Conservation (phyloP, 257 asterid genomes). For the Mitragyna speciosa region DNA sequence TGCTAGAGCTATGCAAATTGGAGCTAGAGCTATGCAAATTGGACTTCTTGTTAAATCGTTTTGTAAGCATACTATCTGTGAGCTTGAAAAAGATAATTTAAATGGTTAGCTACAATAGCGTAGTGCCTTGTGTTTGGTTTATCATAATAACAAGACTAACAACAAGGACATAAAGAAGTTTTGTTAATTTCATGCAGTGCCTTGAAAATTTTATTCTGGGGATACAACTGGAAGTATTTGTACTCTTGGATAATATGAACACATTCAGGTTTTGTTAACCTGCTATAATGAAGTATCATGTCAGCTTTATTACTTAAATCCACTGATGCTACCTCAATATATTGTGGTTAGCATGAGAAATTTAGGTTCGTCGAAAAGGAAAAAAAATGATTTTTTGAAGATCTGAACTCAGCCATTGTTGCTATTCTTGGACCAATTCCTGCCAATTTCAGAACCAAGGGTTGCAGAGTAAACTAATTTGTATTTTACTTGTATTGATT, state of each 20-base stretch:
- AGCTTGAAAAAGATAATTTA: not conserved
- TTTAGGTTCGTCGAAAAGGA: not conserved
- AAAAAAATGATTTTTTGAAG: not conserved
- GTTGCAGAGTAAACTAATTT: not conserved
- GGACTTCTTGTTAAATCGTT: constrained; percentile 2
- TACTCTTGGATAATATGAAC: not conserved
- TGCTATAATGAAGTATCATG: not conserved
- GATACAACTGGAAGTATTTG: not conserved
- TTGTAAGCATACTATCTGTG: not conserved
- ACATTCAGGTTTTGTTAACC: not conserved
- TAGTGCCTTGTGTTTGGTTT: not conserved
- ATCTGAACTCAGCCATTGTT: not conserved
- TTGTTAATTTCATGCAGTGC: not conserved
- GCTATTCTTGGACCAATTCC: not conserved
- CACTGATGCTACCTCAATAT: not conserved
- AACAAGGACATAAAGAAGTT: not conserved
- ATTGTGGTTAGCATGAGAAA: not conserved
- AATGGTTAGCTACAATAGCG: not conserved
- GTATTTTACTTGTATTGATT: not conserved
- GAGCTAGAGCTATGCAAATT: constrained; percentile 3
- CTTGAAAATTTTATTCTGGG: not conserved
- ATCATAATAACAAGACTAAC: not conserved
- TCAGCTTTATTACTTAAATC: not conserved
- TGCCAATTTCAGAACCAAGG: not conserved
- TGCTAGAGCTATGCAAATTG: constrained; percentile 9